Conservation (phyloP, 257 asterid genomes). For the Prunella vulgaris region DNA sequence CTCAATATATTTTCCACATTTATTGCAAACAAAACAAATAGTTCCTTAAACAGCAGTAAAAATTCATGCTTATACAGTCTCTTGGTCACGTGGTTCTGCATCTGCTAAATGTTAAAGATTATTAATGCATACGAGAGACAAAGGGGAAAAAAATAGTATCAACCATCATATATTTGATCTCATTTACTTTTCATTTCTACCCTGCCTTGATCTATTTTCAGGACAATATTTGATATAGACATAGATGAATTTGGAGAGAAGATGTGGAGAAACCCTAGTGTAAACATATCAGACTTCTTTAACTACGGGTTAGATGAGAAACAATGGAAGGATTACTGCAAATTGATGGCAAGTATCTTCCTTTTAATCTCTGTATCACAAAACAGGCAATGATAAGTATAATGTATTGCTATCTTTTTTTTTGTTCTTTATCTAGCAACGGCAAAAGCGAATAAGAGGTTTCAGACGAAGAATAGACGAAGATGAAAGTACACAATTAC, state of each 20-base stretch:
- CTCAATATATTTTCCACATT: not conserved
- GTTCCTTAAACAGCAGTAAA: not conserved
- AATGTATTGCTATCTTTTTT: not conserved
- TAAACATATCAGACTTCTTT: constrained; percentile 30
- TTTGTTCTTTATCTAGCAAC: constrained; percentile 12
- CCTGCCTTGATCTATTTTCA: constrained; percentile 10
- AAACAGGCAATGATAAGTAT: not conserved
- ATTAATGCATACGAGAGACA: not conserved
- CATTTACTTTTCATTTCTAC: constrained; percentile 4
- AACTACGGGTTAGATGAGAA: constrained; percentile 34
- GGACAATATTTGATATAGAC: constrained; percentile 24
- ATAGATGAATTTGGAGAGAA: constrained; percentile 20
- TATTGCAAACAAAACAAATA: not conserved
- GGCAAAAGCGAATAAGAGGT: not conserved
- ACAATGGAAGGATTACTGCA: constrained; percentile 30
- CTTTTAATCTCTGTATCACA: not conserved
- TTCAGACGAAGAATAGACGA: not conserved
- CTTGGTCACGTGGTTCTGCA: too few relatives aligned
- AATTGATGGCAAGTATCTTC: constrained; percentile 24
- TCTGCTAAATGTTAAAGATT: too few relatives aligned
- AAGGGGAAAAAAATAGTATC: not conserved
- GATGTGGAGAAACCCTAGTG: constrained; percentile 32
- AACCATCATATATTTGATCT: not conserved
- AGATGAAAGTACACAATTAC: not conserved
- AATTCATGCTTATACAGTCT: not conserved